Percentiles rank a stretch among this genome's conserved stretches.
Conservation (phyloP, 352 stramenopile genomes). For the Phytopythium litorale region DNA sequence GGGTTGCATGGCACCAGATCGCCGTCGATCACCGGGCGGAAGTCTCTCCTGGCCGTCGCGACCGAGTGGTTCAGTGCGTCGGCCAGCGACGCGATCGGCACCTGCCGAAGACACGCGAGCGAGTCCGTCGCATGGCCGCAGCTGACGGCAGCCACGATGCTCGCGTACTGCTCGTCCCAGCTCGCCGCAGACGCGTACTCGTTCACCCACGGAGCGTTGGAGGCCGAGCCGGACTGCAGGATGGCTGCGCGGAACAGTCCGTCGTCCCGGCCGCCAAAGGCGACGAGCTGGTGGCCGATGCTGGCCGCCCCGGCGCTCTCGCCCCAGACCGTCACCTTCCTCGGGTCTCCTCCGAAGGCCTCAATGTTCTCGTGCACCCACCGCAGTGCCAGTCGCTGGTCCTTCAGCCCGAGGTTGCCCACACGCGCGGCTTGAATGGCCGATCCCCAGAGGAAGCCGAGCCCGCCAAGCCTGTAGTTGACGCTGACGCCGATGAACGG, state of each 20-base stretch:
- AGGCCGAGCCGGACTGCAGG: conserved; percentile 22
- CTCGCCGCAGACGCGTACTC: conserved; percentile 18
- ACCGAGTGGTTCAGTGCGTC: conserved; percentile 21
- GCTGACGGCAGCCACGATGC: conserved; percentile 17
- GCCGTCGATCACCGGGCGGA: conserved; percentile 21
- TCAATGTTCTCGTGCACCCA: conserved; percentile 83
- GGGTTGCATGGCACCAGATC: conserved; percentile 20
- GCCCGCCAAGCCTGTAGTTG: conserved; percentile 33
- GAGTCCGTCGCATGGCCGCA: conserved; percentile 20
- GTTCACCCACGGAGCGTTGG: conserved; percentile 13
- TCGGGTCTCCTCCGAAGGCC: conserved; percentile 77
- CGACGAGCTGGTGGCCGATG: conserved; percentile 25
- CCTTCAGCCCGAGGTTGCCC: conserved; percentile 83
- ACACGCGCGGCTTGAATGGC: conserved; percentile 37
- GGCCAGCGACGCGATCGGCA: conserved; percentile 19
- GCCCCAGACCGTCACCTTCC: conserved; percentile 84
- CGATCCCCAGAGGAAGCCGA: conserved; percentile 28
- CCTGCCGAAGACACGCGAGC: conserved; percentile 21
- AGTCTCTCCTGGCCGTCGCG: conserved; percentile 8
- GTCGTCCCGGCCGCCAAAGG: conserved; percentile 22
- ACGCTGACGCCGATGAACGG: conserved; percentile 34
- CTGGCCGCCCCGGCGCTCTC: conserved; percentile 68
- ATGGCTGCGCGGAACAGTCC: conserved; percentile 20
- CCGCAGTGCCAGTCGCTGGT: conserved; percentile 78
- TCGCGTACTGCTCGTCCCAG: conserved; percentile 23